These are phyloP conservation scores for Solanum tarapatanum DNA, from an alignment of 257 asterid species.

Conservation along the genomic window DNA sequence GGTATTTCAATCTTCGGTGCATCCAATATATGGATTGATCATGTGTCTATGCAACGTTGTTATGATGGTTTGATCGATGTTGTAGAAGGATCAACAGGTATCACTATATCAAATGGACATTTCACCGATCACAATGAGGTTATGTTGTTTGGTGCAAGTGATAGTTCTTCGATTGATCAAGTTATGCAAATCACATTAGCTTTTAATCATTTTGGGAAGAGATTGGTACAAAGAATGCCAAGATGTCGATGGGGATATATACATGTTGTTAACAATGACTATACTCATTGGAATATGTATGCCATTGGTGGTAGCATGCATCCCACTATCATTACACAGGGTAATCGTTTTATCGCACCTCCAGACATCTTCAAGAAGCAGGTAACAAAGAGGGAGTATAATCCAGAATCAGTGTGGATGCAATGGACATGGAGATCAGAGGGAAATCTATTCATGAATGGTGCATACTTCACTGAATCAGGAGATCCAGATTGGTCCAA, in stretches of 20 bases:
- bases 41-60: slow-evolving; percentile 38
- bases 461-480: slow-evolving; percentile 48
- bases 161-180: slow-evolving; percentile 17
- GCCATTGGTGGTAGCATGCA: slow-evolving; percentile 59
- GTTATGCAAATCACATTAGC: slow-evolving; percentile 59
- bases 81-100: slow-evolving; percentile 38
- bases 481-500: slow-evolving; percentile 31
- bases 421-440: slow-evolving; percentile 69
- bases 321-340: slow-evolving; percentile 68
- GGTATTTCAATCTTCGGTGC: slow-evolving; percentile 49
- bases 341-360: slow-evolving; percentile 54
- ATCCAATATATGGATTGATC: slow-evolving; percentile 55
- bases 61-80: slow-evolving; percentile 46
- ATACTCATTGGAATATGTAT: slow-evolving; percentile 69
- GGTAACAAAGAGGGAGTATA: background rate
- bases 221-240: slow-evolving; percentile 73
- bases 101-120: slow-evolving; percentile 54
- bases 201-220: slow-evolving; percentile 62
- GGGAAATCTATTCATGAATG: slow-evolving; percentile 41
- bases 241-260: slow-evolving; percentile 44
- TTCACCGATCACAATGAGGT: slow-evolving; percentile 55
- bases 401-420: slow-evolving; percentile 21
- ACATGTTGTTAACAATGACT: slow-evolving; percentile 65
- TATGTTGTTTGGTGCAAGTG: slow-evolving; percentile 55
- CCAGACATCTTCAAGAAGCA: slow-evolving; percentile 20